Percentiles rank a stretch among this genome's conserved stretches.
phyloP scores from a whole-genome alignment of 495 filamentous ascomycete species.

The Apodospora peruviana region DNA sequence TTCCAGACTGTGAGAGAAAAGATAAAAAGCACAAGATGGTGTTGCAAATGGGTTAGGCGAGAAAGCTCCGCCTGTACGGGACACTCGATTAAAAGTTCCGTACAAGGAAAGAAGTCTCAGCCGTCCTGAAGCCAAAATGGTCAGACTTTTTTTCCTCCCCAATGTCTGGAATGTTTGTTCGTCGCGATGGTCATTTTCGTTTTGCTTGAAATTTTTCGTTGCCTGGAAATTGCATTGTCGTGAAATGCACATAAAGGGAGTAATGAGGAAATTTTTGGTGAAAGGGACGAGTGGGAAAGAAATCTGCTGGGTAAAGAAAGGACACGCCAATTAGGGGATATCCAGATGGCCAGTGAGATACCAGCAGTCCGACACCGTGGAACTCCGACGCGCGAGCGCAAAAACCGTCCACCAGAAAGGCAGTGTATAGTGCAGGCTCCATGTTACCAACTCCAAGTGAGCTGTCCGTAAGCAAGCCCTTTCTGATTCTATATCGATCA shows the following conservation, averaged over 20 bases:
- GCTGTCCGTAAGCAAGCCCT: conserved; percentile 9
- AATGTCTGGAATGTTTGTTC: neutral
- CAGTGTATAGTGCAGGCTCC: conserved; percentile 21
- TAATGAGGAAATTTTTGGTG: conserved; percentile 4
- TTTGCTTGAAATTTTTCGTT: conserved; percentile 22
- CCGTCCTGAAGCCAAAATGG: conserved; percentile 27
- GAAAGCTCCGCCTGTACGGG: no score
- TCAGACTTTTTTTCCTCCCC: neutral
- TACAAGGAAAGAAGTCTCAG: conserved; percentile 12
- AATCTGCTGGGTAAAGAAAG: conserved; percentile 10
- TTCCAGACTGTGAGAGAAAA: neutral
- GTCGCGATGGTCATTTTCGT: neutral
- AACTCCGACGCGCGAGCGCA: conserved; percentile 18
- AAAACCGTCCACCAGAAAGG: conserved; percentile 25
- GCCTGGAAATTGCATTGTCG: conserved; percentile 14
- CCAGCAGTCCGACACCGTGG: conserved; percentile 23
- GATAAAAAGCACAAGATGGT: conserved; percentile 16
- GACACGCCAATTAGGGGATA: conserved; percentile 25
- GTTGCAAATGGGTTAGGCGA: conserved; percentile 9
- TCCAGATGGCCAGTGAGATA: conserved; percentile 30
- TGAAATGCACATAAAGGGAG: conserved; percentile 15
- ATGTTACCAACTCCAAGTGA: conserved; percentile 21
- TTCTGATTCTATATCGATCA: conserved; percentile 17
- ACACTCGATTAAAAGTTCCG: conserved; percentile 9
- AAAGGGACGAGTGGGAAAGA: conserved; percentile 9